Conservation (phyloP, 2,329 filamentous ascomycete genomes). For the Claviceps sp. region DNA sequence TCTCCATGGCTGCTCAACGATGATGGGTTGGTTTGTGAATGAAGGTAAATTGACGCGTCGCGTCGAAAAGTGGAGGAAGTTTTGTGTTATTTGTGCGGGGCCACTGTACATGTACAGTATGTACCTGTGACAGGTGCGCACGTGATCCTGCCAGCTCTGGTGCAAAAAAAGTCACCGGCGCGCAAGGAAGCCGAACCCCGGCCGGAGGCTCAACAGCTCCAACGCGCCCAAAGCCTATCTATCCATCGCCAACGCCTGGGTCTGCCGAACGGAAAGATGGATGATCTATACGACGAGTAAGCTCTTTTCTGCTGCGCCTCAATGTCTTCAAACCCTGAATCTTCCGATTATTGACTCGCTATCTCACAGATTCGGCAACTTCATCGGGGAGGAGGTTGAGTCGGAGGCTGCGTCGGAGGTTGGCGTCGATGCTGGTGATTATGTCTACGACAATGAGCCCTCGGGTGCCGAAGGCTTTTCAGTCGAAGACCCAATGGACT, state of each 20-base stretch:
- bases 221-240: slow-evolving; percentile 14
- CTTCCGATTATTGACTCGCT: slow-evolving; percentile 2
- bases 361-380: slow-evolving; percentile 74
- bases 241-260: slow-evolving; percentile 6
- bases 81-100: too few species aligned
- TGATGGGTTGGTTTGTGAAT: too few species aligned
- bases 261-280: slow-evolving; percentile 42
- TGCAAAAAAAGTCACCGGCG: slow-evolving; percentile 9
- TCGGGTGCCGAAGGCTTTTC: slow-evolving; percentile 49
- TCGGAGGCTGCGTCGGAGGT: slow-evolving; percentile 78
- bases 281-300: slow-evolving; percentile 95
- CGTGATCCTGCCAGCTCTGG: slow-evolving; percentile 8
- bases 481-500: slow-evolving; percentile 81
- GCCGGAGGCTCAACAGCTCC: not conserved
- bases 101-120: too few species aligned
- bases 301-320: slow-evolving; percentile 7
- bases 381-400: slow-evolving; percentile 79
- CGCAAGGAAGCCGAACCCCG: slow-evolving; percentile 1
- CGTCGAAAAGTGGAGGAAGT: too few species aligned
- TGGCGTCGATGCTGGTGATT: slow-evolving; percentile 59
- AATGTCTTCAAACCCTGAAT: not conserved
- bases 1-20: too few species aligned
- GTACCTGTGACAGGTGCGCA: not conserved
- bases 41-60: too few species aligned
- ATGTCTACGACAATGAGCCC: slow-evolving; percentile 68